A percentile compares a stretch with the other conserved stretches of the same genome.
Evolutionary conservation across 345 rosid genomes (phyloP).

Genomic region (Firmiana major): DNA sequence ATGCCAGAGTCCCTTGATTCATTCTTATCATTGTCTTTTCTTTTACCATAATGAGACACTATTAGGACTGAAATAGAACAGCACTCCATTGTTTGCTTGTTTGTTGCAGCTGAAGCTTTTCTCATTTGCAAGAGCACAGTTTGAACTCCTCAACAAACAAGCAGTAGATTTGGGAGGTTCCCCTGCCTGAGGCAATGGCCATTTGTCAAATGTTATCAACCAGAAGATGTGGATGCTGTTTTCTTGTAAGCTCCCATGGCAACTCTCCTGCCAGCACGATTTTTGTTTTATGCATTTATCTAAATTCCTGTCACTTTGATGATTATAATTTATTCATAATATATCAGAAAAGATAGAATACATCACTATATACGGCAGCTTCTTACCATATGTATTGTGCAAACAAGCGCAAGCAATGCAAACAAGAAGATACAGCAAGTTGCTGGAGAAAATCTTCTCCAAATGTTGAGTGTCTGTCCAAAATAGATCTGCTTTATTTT

Average conservation of each 20-base stretch:
- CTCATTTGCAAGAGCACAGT: slow-evolving; percentile 26
- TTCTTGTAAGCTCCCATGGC: slow-evolving; percentile 31
- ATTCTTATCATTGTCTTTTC: neutral
- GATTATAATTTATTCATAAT: neutral
- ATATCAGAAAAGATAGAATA: neutral
- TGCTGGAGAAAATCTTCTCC: neutral
- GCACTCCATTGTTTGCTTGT: neutral
- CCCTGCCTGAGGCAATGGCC: slow-evolving; percentile 30
- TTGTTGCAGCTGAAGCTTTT: slow-evolving; percentile 32
- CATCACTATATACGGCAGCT: neutral
- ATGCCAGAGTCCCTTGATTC: neutral
- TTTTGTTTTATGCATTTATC: no score
- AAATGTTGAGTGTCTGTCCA: neutral
- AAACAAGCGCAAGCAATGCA: neutral
- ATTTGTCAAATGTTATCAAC: slow-evolving; percentile 17
- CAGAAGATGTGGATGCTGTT: slow-evolving; percentile 25
- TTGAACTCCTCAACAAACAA: slow-evolving; percentile 11
- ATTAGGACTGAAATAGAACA: neutral
- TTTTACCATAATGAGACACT: neutral
- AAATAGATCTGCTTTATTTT: no score
- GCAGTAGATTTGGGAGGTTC: slow-evolving; percentile 19
- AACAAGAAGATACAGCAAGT: neutral
- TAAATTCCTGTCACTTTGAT: neutral
- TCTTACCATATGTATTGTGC: neutral
- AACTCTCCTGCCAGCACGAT: neutral